phyloP scores from a whole-genome alignment of 495 filamentous ascomycete genomes.

The Amorphotheca resinae region DNA sequence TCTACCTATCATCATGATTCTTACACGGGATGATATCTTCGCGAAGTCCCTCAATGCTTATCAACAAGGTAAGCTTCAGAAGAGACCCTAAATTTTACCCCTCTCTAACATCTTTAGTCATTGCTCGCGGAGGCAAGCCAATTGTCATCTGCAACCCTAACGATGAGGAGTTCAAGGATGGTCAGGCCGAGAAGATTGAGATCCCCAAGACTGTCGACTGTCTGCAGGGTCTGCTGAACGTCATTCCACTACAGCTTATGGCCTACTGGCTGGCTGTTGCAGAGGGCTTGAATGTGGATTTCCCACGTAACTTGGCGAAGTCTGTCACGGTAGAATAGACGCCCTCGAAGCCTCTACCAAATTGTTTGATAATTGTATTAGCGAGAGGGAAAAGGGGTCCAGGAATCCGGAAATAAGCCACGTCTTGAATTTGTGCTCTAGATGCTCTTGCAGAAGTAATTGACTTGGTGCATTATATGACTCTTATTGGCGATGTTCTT shows the following conservation, averaged over 20 bases:
- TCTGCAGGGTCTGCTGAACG: constrained; percentile 91
- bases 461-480: not conserved
- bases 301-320: constrained; percentile 96
- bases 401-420: not conserved
- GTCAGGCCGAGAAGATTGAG: constrained; percentile 90
- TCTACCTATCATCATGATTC: constrained; percentile 98
- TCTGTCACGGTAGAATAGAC: constrained; percentile 94
- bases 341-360: not conserved
- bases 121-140: constrained; percentile 84
- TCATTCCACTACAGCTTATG: constrained; percentile 94
- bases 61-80: constrained; percentile 58
- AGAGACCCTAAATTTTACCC: not conserved
- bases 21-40: constrained; percentile 91
- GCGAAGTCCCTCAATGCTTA: constrained; percentile 96
- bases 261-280: constrained; percentile 96
- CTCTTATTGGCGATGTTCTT: too few species aligned
- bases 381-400: constrained; percentile 1
- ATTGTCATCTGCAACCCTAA: constrained; percentile 95
- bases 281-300: constrained; percentile 93
- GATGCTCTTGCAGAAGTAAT: not conserved
- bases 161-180: constrained; percentile 78
- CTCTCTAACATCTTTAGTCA: constrained; percentile 41
- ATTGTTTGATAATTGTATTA: not conserved
- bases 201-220: constrained; percentile 91
- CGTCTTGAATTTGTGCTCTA: not conserved